Conservation (phyloP, 345 rosid genomes). For the Gossypium australe region DNA sequence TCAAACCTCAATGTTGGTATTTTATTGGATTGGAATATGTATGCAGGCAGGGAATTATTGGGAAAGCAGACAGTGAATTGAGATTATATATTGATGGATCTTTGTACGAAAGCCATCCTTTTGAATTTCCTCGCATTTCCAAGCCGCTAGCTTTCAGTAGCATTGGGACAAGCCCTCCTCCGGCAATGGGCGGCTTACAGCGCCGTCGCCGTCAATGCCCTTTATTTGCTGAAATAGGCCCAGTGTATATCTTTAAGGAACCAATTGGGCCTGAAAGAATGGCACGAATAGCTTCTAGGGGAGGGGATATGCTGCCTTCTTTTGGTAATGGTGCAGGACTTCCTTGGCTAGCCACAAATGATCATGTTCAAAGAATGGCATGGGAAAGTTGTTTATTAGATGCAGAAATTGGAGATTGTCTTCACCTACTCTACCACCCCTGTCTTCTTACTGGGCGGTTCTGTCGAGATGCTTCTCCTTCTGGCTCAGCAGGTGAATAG, state of each 20-base stretch:
- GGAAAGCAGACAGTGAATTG: slow-evolving; percentile 86
- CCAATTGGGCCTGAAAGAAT: slow-evolving; percentile 88
- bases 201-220: slow-evolving; percentile 97
- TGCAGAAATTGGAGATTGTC: slow-evolving; percentile 81
- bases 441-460: slow-evolving; percentile 79
- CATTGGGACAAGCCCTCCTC: slow-evolving; percentile 97
- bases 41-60: slow-evolving; percentile 79
- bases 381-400: slow-evolving; percentile 82
- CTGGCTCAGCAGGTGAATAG: slow-evolving; percentile 81
- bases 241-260: slow-evolving; percentile 90
- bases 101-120: slow-evolving; percentile 85
- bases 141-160: slow-evolving; percentile 96
- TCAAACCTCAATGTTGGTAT: slow-evolving; percentile 98
- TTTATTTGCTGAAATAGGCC: slow-evolving; percentile 98
- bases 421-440: slow-evolving; percentile 92
- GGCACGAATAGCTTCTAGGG: slow-evolving; percentile 87
- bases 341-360: slow-evolving; percentile 90
- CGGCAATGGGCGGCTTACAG: slow-evolving; percentile 92
- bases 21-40: slow-evolving; percentile 90
- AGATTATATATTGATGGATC: slow-evolving; percentile 92
- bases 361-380: slow-evolving; percentile 46
- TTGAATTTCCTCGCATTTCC: slow-evolving; percentile 91
- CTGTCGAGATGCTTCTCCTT: slow-evolving; percentile 95
- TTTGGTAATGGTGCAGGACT: slow-evolving; percentile 93
- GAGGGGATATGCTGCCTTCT: slow-evolving; percentile 87